Percentiles rank a stretch among this genome's conserved stretches.
These are phyloP conservation scores for Dactylorhiza incarnata DNA, from an alignment of 106 monocot species.

Conservation along the genomic window DNA sequence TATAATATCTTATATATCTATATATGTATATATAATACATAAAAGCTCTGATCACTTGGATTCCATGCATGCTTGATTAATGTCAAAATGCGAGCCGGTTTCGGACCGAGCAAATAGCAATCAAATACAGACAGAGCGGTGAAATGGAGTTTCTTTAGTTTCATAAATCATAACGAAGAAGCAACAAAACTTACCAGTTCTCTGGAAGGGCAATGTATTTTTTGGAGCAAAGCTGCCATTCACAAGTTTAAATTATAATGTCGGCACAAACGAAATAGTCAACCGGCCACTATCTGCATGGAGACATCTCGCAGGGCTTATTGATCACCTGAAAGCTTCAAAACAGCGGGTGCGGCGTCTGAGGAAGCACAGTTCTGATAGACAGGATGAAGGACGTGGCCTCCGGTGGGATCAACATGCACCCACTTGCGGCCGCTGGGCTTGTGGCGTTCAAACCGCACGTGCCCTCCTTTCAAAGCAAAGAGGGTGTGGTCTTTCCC, in stretches of 20 bases:
- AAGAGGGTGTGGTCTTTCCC: constrained; percentile 92
- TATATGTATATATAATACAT: too few species aligned
- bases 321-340: background rate
- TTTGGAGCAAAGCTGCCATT: too few species aligned
- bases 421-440: constrained; percentile 84
- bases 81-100: too few species aligned
- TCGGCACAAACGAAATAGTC: background rate
- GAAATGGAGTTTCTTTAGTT: background rate
- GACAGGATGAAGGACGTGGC: constrained; percentile 79
- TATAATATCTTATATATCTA: too few species aligned
- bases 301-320: background rate
- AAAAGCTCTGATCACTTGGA: too few species aligned
- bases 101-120: too few species aligned
- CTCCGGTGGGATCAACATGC: constrained; percentile 77
- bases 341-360: constrained; percentile 5
- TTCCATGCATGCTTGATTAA: too few species aligned
- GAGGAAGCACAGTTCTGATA: constrained; percentile 31
- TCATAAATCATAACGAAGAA: background rate
- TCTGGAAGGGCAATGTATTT: background rate
- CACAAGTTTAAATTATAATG: background rate
- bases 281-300: background rate
- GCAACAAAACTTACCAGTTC: background rate
- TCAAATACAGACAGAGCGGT: too few species aligned
- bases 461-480: constrained; percentile 86
- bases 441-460: constrained; percentile 83